phyloP scores from a whole-genome alignment of 768 basidiomycete species.

The Amanita fuliginea region DNA sequence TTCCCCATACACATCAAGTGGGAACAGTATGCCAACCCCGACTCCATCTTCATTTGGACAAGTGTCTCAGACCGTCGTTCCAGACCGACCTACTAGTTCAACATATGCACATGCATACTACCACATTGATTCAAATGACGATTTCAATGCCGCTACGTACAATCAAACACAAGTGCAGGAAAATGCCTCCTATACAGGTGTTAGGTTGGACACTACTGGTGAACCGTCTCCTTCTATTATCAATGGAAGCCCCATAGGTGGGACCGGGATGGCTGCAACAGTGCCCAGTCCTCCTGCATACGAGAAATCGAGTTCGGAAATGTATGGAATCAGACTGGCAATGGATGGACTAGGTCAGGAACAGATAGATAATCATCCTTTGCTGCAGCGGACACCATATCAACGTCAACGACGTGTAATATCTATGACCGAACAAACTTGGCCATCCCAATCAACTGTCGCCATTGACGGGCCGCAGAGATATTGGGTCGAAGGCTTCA shows the following conservation, averaged over 20 bases:
- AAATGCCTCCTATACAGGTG: not conserved
- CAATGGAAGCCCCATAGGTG: not conserved
- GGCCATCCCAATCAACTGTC: not conserved
- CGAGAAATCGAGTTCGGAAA: conserved; percentile 13
- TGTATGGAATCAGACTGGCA: conserved; percentile 20
- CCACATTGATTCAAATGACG: not conserved
- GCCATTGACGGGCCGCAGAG: not conserved
- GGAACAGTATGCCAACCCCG: not conserved
- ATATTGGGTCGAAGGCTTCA: not conserved
- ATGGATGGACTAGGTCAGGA: conserved; percentile 11
- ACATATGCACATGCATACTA: conserved; percentile 4
- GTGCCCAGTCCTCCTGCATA: conserved; percentile 12
- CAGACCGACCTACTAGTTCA: not conserved
- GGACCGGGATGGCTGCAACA: conserved; percentile 8
- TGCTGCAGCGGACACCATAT: conserved; percentile 12
- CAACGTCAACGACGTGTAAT: conserved; percentile 4
- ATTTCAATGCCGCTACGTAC: not conserved
- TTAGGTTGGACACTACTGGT: conserved; percentile 2
- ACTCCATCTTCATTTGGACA: not conserved
- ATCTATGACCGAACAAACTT: not conserved
- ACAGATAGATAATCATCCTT: conserved; percentile 10
- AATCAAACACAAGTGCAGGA: not conserved
- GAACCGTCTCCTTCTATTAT: not conserved
- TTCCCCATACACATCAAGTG: conserved; percentile 1
- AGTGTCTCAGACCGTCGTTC: not conserved